A percentile compares a stretch with the other conserved stretches of the same genome.
These are phyloP conservation scores for Paracorniculantispora psalliotae DNA, from an alignment of 2,329 filamentous ascomycete species.

Conservation along the genomic window DNA sequence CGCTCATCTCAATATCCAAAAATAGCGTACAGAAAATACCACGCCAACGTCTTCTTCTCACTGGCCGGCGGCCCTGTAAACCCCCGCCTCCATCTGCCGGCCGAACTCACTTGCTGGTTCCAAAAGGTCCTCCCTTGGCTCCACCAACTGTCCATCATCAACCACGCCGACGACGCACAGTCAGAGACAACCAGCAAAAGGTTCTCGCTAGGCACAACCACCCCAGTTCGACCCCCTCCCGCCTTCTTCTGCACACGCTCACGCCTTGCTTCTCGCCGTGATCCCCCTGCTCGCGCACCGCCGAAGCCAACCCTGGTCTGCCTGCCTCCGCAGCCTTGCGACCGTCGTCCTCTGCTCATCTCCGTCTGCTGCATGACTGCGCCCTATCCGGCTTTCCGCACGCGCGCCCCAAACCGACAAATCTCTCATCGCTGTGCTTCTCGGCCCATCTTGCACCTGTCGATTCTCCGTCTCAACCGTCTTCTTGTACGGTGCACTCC, in stretches of 20 bases:
- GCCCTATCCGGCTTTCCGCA: conserved; percentile 6
- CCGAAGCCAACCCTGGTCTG: background rate
- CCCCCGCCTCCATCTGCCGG: conserved; percentile 7
- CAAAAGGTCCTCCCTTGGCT: conserved; percentile 5
- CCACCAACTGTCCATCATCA: conserved; percentile 9
- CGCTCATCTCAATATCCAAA: conserved; percentile 1
- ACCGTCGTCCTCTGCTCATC: background rate
- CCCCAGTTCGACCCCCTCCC: background rate
- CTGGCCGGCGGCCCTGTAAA: background rate
- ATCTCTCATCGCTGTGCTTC: background rate
- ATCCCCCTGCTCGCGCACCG: background rate
- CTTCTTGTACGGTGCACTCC: background rate
- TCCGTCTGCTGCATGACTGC: background rate
- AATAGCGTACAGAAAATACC: background rate
- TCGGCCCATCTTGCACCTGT: background rate
- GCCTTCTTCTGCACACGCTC: background rate
- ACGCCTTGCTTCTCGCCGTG: background rate
- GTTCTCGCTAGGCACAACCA: background rate
- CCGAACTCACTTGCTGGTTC: conserved; percentile 1
- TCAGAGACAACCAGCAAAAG: background rate
- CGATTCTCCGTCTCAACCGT: conserved; percentile 9
- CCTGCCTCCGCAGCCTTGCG: conserved; percentile 4
- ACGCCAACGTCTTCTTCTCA: background rate
- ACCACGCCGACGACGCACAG: background rate
- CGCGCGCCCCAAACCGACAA: background rate